Evolutionary conservation across 108 stramenopile genomes (phyloP), one percentile per base, ranked within the genome.

Genomic region (Licmophora abbreviata): DNA sequence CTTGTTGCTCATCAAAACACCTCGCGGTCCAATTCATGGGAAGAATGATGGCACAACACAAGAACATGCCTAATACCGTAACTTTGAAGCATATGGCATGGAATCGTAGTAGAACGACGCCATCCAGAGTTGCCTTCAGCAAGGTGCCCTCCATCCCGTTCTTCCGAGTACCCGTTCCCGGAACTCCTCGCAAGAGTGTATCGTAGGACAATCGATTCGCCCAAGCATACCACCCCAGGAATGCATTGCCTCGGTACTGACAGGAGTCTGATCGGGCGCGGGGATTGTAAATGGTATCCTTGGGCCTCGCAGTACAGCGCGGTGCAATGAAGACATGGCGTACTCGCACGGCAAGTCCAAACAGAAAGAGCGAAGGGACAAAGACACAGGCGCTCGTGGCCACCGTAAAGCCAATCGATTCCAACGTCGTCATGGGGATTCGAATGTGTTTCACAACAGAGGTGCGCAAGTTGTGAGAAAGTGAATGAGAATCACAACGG

Each of bases 41-140:
- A 31, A 92, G 58, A 6, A 83, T 57, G 24, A 92, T 40, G 9
- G 55, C 49, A 5, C 83, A n/a, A 54, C 76, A 74, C 4, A 92
- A 31, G 18, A 92, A 27, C 4, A 59, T 47, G 21, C 69, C 81
- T 27, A 80, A 15, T 10, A 66, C 52, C 15, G 75, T 54, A 17
- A 92, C 66, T 14, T 71, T 58, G 44, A 84, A 54, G 46, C 87
- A 79, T 9, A 84, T 34, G 12, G 75, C 76, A 66, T 92, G 90
- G 66, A 83, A 92, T 34, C 85, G 64, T 29, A 88, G 52, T 46
- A 92, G 32, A 15, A 92, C 72, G 40, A 92, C 81, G 15, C 76
- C 85, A 65, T 92, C 90, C 51, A 92, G 51, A 61, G 85, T 92
- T 21, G 83, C 82, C 24, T 73, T 73, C 2, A 92, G 57, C 42